phyloP scores from a whole-genome alignment of 495 filamentous ascomycete species.

The Daldinia decipiens region DNA sequence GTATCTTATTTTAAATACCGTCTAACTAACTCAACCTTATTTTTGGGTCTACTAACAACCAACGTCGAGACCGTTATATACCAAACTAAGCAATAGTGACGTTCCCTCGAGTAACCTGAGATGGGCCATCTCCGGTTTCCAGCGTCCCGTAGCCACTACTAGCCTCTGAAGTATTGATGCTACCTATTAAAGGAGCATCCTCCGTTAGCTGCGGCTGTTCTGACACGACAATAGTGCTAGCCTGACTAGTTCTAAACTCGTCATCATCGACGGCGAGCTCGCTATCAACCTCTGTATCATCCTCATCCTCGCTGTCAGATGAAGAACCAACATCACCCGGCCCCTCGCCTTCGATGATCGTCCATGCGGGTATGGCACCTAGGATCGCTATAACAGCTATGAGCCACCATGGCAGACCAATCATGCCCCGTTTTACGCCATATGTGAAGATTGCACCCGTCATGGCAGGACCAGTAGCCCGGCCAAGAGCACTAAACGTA shows the following conservation, averaged over 20 bases:
- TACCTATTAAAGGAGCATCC: background rate
- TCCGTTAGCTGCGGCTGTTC: slow-evolving; percentile 12
- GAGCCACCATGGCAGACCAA: slow-evolving; percentile 84
- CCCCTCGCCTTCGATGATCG: slow-evolving; percentile 79
- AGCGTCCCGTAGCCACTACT: slow-evolving; percentile 25
- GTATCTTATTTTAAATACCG: background rate
- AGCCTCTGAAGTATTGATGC: background rate
- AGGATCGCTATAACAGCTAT: slow-evolving; percentile 67
- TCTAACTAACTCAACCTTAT: background rate
- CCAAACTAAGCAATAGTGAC: background rate
- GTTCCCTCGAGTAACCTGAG: background rate
- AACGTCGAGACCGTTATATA: background rate
- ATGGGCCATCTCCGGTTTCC: background rate
- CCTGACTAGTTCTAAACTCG: slow-evolving; percentile 13
- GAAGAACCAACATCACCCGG: slow-evolving; percentile 57
- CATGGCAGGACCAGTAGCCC: slow-evolving; percentile 78
- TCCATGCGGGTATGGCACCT: slow-evolving; percentile 73
- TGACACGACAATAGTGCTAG: slow-evolving; percentile 10
- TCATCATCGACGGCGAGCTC: slow-evolving; percentile 11
- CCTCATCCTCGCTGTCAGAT: slow-evolving; percentile 53
- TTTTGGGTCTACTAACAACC: background rate
- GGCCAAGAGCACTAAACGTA: slow-evolving; percentile 78
- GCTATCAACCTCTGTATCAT: slow-evolving; percentile 41
- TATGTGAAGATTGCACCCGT: slow-evolving; percentile 72
- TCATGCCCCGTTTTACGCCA: slow-evolving; percentile 75